A percentile compares a stretch with the other conserved stretches of the same genome.
These are phyloP conservation scores for Lasiosphaeriaceae sp. DNA, from an alignment of 495 filamentous ascomycete species.

Conservation along the genomic window DNA sequence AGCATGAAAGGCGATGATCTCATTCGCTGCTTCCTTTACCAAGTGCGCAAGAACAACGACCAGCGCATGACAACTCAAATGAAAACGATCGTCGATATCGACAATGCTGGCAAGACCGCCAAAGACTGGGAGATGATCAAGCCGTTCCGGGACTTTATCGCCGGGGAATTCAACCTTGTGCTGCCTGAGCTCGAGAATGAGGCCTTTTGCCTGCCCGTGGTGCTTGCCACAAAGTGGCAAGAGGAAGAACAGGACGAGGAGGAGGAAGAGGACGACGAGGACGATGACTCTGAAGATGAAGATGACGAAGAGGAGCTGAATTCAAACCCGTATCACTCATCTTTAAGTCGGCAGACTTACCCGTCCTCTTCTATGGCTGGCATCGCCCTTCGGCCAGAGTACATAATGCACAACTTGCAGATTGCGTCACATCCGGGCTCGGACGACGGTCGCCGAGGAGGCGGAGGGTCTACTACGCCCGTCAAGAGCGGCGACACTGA, in stretches of 20 bases:
- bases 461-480: too few relatives aligned
- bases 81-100: background rate
- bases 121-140: background rate
- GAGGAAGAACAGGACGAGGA: background rate
- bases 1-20: background rate
- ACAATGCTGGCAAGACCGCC: background rate
- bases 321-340: too few relatives aligned
- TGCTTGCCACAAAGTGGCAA: background rate
- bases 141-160: background rate
- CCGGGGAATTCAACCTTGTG: background rate
- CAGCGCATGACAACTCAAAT: conserved; percentile 2
- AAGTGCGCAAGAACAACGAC: conserved; percentile 5
- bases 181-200: background rate
- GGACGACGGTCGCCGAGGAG: too few relatives aligned
- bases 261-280: background rate
- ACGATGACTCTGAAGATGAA: background rate
- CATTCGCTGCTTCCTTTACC: conserved; percentile 5
- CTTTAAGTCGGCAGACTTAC: too few relatives aligned
- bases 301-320: too few relatives aligned
- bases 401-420: too few relatives aligned
- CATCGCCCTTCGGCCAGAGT: too few relatives aligned
- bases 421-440: too few relatives aligned
- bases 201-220: background rate
- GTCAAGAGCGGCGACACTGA: too few relatives aligned
- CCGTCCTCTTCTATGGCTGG: too few relatives aligned